These are phyloP conservation scores for Scenedesmus sp. DNA, from an alignment of 163 green algal species.

Conservation along the genomic window DNA sequence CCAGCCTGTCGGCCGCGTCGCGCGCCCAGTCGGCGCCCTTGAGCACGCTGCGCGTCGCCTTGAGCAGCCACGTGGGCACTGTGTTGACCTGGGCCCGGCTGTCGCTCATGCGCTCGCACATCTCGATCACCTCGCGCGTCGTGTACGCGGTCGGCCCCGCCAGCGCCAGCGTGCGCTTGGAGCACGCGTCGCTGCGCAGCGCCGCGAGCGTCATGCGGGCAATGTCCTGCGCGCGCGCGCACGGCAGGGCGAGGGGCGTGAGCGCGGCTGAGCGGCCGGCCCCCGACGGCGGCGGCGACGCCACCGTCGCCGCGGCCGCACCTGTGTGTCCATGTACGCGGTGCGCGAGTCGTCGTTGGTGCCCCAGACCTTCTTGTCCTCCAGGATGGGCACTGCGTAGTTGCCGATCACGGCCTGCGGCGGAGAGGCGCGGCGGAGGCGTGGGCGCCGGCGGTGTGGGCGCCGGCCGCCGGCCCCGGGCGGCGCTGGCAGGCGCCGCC, in stretches of 20 bases:
- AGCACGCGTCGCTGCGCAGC: slow-evolving; percentile 69
- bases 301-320: too few species aligned
- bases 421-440: too few species aligned
- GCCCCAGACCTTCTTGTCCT: slow-evolving; percentile 97
- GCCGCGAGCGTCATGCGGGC: slow-evolving; percentile 90
- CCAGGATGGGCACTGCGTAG: slow-evolving; percentile 98
- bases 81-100: slow-evolving; percentile 69
- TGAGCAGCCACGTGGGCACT: slow-evolving; percentile 88
- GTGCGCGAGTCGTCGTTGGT: slow-evolving; percentile 93
- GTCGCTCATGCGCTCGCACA: slow-evolving; percentile 93
- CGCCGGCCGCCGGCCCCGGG: background rate
- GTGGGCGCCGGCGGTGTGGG: background rate
- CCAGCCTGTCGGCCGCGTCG: slow-evolving; percentile 84
- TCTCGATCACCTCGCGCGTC: slow-evolving; percentile 89
- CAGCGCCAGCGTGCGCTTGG: slow-evolving; percentile 87
- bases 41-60: slow-evolving; percentile 75
- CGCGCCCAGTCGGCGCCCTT: slow-evolving; percentile 90
- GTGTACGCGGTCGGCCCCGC: slow-evolving; percentile 91
- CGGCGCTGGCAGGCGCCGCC: too few species aligned
- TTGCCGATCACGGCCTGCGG: slow-evolving; percentile 96
- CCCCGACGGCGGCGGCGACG: too few species aligned
- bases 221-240: slow-evolving; percentile 72
- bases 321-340: slow-evolving; percentile 92
- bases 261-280: too few species aligned
- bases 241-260: too few species aligned